phyloP scores from a whole-genome alignment of 208 protist genomes.

The Phytomonas francai region DNA sequence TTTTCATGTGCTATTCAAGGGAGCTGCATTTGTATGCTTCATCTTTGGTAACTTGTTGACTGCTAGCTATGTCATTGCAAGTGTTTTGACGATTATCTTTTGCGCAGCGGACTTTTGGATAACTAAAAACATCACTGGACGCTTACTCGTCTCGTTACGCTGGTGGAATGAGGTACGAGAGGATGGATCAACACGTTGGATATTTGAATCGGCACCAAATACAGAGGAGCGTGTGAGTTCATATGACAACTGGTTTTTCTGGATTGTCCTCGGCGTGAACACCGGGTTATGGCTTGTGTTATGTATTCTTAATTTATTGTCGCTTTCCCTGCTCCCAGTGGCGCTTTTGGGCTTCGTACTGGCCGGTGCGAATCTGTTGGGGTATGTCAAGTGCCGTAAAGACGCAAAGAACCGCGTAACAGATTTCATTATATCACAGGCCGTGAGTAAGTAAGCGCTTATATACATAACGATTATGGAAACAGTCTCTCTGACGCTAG shows the following conservation, averaged over 20 bases:
- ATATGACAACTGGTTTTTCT: conserved; percentile 86
- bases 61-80: conserved; percentile 60
- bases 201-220: conserved; percentile 88
- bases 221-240: conserved; percentile 50
- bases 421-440: conserved; percentile 49
- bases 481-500: no score
- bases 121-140: conserved; percentile 93
- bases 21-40: conserved; percentile 71
- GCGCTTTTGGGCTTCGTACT: conserved; percentile 47
- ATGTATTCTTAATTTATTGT: conserved; percentile 67
- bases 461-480: no score
- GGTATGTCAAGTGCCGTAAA: conserved; percentile 80
- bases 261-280: conserved; percentile 41
- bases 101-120: conserved; percentile 92
- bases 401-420: conserved; percentile 61
- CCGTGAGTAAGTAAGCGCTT: conserved; percentile 15
- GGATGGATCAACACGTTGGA: conserved; percentile 88
- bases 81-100: conserved; percentile 85
- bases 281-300: conserved; percentile 51
- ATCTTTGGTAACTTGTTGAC: conserved; percentile 57
- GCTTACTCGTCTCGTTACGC: conserved; percentile 88
- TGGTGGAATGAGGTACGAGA: conserved; percentile 94
- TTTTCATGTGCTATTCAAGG: conserved; percentile 88
- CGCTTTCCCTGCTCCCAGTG: conserved; percentile 51
- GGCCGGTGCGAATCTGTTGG: conserved; percentile 55